Conservation (phyloP, 129 eudicot genomes). For the Flaveria ramosissima region DNA sequence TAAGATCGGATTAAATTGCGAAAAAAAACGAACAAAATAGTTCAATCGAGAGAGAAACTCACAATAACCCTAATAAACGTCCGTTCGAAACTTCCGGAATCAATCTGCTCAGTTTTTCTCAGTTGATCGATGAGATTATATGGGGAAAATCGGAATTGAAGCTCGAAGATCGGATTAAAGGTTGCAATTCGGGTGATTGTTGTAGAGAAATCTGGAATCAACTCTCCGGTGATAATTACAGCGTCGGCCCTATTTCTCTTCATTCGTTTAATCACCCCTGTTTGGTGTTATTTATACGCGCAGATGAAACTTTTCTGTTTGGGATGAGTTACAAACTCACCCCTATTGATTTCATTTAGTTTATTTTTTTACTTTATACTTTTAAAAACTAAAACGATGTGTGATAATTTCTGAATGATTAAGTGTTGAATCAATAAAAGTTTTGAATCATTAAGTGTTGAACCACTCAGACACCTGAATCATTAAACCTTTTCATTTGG, state of each 20-base stretch:
- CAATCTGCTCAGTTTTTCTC: conserved; percentile 1
- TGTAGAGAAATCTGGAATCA: not conserved
- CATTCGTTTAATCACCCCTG: not conserved
- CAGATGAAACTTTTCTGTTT: not conserved
- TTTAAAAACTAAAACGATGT: too few species aligned
- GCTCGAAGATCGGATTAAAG: not conserved
- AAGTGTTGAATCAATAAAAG: too few species aligned
- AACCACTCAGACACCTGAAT: too few species aligned
- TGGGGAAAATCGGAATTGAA: not conserved
- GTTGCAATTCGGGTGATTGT: not conserved
- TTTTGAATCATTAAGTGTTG: too few species aligned
- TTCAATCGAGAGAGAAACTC: conserved; percentile 34
- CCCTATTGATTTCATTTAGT: not conserved
- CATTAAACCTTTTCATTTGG: too few species aligned
- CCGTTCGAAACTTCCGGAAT: not conserved
- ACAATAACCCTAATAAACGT: conserved; percentile 36
- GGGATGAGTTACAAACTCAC: not conserved
- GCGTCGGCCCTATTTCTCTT: conserved; percentile 2
- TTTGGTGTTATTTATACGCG: not conserved
- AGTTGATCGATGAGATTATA: not conserved
- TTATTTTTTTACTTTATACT: too few species aligned
- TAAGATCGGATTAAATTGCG: conserved; percentile 19
- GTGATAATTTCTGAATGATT: too few species aligned
- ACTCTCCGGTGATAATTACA: not conserved
- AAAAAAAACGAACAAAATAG: conserved; percentile 13